phyloP scores from a whole-genome alignment of 2,329 filamentous ascomycete species.

The Lecanosticta acicola region DNA sequence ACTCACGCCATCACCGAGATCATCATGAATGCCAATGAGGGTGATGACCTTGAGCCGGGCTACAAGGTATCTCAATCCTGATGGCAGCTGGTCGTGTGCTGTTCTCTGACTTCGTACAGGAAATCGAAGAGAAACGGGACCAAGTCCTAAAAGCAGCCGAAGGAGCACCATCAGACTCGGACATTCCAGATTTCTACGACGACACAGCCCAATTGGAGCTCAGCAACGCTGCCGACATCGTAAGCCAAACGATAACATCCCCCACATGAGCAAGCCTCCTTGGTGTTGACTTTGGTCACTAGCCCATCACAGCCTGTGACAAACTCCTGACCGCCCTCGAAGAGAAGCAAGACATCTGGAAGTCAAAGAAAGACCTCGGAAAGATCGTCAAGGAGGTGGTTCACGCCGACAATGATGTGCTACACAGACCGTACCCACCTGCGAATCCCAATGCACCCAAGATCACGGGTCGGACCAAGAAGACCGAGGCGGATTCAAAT shows the following conservation, averaged over 20 bases:
- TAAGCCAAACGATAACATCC: conserved; percentile 1
- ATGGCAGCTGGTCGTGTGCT: not conserved
- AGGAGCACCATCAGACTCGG: conserved; percentile 11
- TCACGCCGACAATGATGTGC: conserved; percentile 14
- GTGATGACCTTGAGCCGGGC: conserved; percentile 14
- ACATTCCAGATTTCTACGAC: conserved; percentile 20
- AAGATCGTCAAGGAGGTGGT: conserved; percentile 22
- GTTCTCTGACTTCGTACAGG: conserved; percentile 4
- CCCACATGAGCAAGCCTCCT: too few species aligned
- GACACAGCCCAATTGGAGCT: conserved; percentile 18
- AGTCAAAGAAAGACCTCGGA: conserved; percentile 15
- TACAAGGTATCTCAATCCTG: conserved; percentile 10
- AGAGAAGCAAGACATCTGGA: conserved; percentile 18
- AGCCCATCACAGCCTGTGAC: conserved; percentile 17
- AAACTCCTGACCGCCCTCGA: conserved; percentile 16
- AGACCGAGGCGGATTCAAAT: conserved; percentile 14
- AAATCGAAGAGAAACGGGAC: conserved; percentile 17
- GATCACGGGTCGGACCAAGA: conserved; percentile 18
- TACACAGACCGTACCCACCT: conserved; percentile 17
- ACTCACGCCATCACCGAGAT: conserved; percentile 19
- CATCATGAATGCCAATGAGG: conserved; percentile 18
- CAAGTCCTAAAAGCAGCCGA: conserved; percentile 17
- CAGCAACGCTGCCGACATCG: conserved; percentile 17
- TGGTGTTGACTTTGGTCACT: too few species aligned
- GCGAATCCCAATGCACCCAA: conserved; percentile 19